phyloP scores from a whole-genome alignment of 2,329 filamentous ascomycete genomes.

The Aureobasidium subglaciale region DNA sequence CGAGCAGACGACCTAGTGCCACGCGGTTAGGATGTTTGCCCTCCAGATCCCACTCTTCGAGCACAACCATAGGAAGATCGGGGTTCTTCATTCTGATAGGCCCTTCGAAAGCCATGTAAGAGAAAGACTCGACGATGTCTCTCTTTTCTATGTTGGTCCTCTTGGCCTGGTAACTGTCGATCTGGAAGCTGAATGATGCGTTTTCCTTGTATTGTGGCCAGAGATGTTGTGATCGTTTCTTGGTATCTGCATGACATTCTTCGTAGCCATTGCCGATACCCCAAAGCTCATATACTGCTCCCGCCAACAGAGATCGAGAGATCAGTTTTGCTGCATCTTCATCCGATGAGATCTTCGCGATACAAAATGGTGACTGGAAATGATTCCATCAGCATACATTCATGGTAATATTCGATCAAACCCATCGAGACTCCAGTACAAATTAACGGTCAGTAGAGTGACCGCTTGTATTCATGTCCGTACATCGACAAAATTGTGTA shows the following conservation, averaged over 20 bases:
- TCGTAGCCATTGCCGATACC: slow-evolving; percentile 61
- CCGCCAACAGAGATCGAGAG: slow-evolving; percentile 69
- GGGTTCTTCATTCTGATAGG: slow-evolving; percentile 69
- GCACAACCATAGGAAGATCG: slow-evolving; percentile 68
- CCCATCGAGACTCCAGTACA: too few relatives aligned
- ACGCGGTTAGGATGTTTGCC: slow-evolving; percentile 52
- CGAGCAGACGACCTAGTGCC: slow-evolving; percentile 68
- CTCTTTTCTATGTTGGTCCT: slow-evolving; percentile 57
- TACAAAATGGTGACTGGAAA: slow-evolving; percentile 75
- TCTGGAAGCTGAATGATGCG: slow-evolving; percentile 69
- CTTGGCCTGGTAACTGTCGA: slow-evolving; percentile 77
- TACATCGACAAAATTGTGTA: too few relatives aligned
- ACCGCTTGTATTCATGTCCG: too few relatives aligned
- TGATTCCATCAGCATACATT: neutral
- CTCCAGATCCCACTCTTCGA: slow-evolving; percentile 65
- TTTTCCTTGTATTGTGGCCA: slow-evolving; percentile 59
- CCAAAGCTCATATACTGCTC: slow-evolving; percentile 87
- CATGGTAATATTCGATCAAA: too few relatives aligned
- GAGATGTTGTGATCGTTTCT: slow-evolving; percentile 49
- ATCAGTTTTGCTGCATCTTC: slow-evolving; percentile 64
- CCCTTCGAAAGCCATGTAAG: slow-evolving; percentile 70
- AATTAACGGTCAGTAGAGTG: too few relatives aligned
- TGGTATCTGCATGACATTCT: slow-evolving; percentile 61
- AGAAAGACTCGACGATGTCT: slow-evolving; percentile 75
- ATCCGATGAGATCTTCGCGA: slow-evolving; percentile 60